A percentile compares a stretch with the other conserved stretches of the same genome.
These are phyloP conservation scores for Apiospora kogelbergensis DNA, from an alignment of 2,329 filamentous ascomycete species.

Conservation along the genomic window DNA sequence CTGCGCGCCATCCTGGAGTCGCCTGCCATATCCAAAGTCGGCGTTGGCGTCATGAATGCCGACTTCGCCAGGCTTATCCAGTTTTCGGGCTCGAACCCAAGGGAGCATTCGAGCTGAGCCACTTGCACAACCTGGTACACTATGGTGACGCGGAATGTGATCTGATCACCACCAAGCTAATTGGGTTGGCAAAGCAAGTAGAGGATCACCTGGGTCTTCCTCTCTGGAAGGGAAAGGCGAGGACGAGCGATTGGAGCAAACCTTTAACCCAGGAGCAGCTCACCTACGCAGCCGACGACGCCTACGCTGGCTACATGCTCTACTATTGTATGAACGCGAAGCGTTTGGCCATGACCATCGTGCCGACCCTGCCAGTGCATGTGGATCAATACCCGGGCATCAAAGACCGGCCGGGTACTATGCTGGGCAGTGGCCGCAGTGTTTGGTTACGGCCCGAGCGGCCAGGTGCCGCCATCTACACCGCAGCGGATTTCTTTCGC, in stretches of 20 bases:
- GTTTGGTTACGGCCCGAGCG: not conserved
- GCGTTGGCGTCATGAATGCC: constrained; percentile 21
- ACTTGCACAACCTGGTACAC: constrained; percentile 22
- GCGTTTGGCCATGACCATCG: constrained; percentile 20
- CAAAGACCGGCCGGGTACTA: not conserved
- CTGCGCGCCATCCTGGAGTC: constrained; percentile 25
- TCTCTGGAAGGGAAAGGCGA: constrained; percentile 21
- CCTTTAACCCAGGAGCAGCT: constrained; percentile 18
- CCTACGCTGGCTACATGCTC: constrained; percentile 28
- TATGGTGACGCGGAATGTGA: constrained; percentile 10
- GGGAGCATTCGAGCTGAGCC: constrained; percentile 26
- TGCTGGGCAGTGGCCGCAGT: not conserved
- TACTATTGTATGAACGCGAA: constrained; percentile 27
- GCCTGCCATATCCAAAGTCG: constrained; percentile 22
- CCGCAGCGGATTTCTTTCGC: constrained; percentile 1
- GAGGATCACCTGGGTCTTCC: constrained; percentile 24
- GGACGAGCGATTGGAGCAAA: constrained; percentile 23
- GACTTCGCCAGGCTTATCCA: constrained; percentile 22
- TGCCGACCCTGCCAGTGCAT: constrained; percentile 20
- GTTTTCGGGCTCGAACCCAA: constrained; percentile 21
- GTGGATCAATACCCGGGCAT: constrained; percentile 15
- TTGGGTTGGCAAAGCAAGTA: constrained; percentile 19
- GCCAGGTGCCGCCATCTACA: not conserved
- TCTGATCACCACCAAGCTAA: constrained; percentile 18
- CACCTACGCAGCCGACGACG: constrained; percentile 25